Base-by-base conservation (phyloP, 441 rosid genomes). In the Populus trichocarpa region DNA sequence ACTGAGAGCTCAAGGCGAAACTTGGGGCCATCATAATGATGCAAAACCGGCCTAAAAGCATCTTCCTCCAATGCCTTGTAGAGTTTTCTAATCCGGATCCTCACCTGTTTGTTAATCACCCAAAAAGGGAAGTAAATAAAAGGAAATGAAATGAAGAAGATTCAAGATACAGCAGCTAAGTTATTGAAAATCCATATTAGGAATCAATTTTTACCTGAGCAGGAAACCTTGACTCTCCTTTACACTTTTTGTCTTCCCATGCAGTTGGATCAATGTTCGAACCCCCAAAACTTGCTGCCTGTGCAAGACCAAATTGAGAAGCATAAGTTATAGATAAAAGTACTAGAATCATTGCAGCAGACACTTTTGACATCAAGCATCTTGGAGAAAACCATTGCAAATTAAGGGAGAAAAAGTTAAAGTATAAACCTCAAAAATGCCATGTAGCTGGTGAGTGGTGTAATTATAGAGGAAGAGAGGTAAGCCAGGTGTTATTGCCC, bases 191-290 rank as follows among this genome's bases (percentile, higher is more conserved):
- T 53, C 46, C 33, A 42, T 66, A 25, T 8, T 53, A 67, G 32
- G 35, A 66, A 65, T 33, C 59, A 77, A 33, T 25, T 40, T 66
- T 78, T 67, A 96, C 99, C 97, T 96, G 99, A 78, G 99, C 98
- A 80, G 99, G 99, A 77, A 96, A 96, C 86, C 99, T 90, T 8
- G 98, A 93, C 84, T 96, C 99, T 32, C 99, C 99, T 92, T 96
- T 96, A 88, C 97, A 91, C 81, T 96, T 96, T 77, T 93, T 96
- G 88, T 96, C 98, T 87, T 93, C 99, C 99, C 99, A 96, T 26
- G 99, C 99, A 85, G 98, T 96, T 67, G 97, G 95, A 78, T 96
- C 99, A 63, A 96, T 96, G 85, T 96, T 96, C 16, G 97, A 90
- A 81, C 98, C 98, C 71, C 99, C 98, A 87, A 96, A 96, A 84